These are phyloP conservation scores for Aspergillus sp. DNA, from an alignment of 2,329 filamentous ascomycete genomes.

Conservation along the genomic window DNA sequence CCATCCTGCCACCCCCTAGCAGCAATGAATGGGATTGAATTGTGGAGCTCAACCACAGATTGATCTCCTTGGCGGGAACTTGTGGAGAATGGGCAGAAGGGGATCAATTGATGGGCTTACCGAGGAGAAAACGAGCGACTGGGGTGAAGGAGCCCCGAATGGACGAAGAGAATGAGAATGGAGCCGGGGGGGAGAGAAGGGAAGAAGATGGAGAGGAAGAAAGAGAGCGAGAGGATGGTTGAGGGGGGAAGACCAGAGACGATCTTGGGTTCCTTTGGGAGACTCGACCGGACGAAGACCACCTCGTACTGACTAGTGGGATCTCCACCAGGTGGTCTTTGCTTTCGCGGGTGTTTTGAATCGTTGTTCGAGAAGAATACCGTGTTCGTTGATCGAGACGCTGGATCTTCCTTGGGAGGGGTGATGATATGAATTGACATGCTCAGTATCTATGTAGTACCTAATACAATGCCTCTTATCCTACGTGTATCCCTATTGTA, in stretches of 20 bases:
- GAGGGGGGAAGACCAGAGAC: background rate
- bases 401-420: no score
- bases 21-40: slow-evolving; percentile 21
- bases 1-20: slow-evolving; percentile 21
- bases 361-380: no score
- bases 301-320: no score
- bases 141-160: background rate
- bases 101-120: background rate
- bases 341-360: no score
- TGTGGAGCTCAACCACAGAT: slow-evolving; percentile 26
- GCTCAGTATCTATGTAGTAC: no score
- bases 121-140: background rate
- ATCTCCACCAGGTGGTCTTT: no score
- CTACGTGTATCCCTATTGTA: no score
- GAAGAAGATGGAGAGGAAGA: slow-evolving; percentile 10
- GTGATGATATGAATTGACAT: no score
- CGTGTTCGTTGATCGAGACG: no score
- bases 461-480: no score
- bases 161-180: slow-evolving; percentile 8
- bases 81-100: slow-evolving; percentile 23
- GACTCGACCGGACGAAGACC: background rate
- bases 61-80: slow-evolving; percentile 26
- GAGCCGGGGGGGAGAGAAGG: slow-evolving; percentile 9
- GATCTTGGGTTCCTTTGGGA: background rate
- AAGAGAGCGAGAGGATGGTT: slow-evolving; percentile 1